Base-by-base conservation (phyloP, 495 filamentous ascomycete genomes). In the Hypoxylon trugodes region DNA sequence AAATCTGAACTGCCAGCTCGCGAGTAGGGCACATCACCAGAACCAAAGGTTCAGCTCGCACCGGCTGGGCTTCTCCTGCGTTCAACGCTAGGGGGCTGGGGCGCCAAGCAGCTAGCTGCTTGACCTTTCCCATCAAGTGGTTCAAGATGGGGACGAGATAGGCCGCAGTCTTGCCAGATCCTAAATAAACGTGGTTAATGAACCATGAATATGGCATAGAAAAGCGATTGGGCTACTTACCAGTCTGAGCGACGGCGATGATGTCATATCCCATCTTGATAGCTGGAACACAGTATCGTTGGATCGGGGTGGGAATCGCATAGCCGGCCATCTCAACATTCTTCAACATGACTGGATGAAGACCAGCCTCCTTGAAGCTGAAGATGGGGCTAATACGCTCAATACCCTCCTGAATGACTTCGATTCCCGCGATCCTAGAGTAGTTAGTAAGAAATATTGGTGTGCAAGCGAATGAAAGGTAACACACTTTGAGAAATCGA, bases 91-190 rank as follows among this genome's bases (percentile, higher is more conserved):
- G 69, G 0, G 84, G 71, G 57, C 85, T 84, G 0, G 93, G 93
- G 22, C 92, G 90, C 41, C 86, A 81, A 12, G 89, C 92, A 1
- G 87, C 86, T 2, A 96, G 77, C 74, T 91, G 91, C 74, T 89
- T 92, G 0, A 89, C 91, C 76, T 97, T 98, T 19, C 95, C 95
- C 92, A 97, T 96, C 22, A 97, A 74, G 74, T 91, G 86, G 30
- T 92, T 96, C 35, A 97, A 64, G 38, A 95, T 91, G 0, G 95
- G 95, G 54, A 97, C 88, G 2, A 98, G 73, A 68, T 93, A 98
- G 0, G 95, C 93, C 0, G 88, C 95, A 1, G 95, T 98, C 79
- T 98, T 98, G 52, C 95, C 95, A 33, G 93, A 97, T 18, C 95
- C 94, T 98, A 52, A 15, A 12, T 10, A 50, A 9, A 24, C 28